Base-by-base conservation (phyloP, 2,329 filamentous ascomycete species). In the Fusarium buharicum region DNA sequence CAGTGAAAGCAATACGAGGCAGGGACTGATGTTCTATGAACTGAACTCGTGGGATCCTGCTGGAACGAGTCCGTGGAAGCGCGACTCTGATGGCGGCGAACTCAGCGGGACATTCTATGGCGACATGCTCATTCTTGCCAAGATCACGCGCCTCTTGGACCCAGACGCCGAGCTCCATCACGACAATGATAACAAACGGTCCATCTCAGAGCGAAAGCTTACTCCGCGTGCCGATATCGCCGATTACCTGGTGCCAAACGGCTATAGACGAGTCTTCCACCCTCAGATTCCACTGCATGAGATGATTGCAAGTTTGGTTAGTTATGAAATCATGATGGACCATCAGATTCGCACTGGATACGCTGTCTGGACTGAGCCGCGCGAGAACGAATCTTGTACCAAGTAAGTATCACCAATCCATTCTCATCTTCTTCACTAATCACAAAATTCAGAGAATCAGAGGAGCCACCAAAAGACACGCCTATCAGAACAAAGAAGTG, bases 31-130 rank as follows among this genome's bases (percentile, higher is more conserved):
- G 54, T 54, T 54, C 10, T 57, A 57, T 27, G 54, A 57, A 12
- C 54, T 57, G 14, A 57, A 57, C 33, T 24, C 54, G 2, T 48
- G 31, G 24, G 54, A 57, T 3, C 54, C 54, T 11, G 10, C 31
- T 2, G 54, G 54, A 22, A 53, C 31, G 4, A 43, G 6, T 3
- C 54, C 54, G 1, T 57, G 49, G 54, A 57, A 57, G 3, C 54
- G 54, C 13, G 18, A 36, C 4, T 36, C 34, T 9, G 40, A 16
- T 2, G 13, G 14, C 3, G 47, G 43, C 14, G 43, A 57, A 6
- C 48, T 57, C 7, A 54, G n/a, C 14, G 54, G 50, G 6, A 54
- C 54, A 16, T 57, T 57, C 4, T 53, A 48, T 14, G 54, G 54
- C 12, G 44, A 57, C 6, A 54, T 57, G 54, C 54, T 57, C n/a